phyloP scores from a whole-genome alignment of 306 rosid genomes.

The Vigna unguiculata region DNA sequence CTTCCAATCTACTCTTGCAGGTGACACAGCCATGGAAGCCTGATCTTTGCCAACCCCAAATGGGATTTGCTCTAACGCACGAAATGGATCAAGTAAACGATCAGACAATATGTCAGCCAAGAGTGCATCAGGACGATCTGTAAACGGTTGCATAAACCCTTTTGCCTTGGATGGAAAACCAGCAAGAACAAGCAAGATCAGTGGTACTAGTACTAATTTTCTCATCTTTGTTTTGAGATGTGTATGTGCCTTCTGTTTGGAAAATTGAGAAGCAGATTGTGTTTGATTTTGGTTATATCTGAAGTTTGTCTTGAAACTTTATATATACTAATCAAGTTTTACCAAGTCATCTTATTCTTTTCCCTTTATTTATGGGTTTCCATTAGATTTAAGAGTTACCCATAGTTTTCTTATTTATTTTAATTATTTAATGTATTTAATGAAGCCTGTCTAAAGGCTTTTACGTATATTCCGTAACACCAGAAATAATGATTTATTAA shows the following conservation, averaged over 20 bases:
- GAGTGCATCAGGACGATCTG: slow-evolving; percentile 47
- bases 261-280: not conserved
- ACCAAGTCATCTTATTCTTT: too few relatives aligned
- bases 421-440: too few relatives aligned
- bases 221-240: slow-evolving; percentile 39
- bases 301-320: not conserved
- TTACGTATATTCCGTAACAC: too few relatives aligned
- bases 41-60: slow-evolving; percentile 54
- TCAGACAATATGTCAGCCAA: slow-evolving; percentile 53
- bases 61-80: slow-evolving; percentile 63
- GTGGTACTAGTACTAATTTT: slow-evolving; percentile 26
- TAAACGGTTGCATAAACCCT: slow-evolving; percentile 50
- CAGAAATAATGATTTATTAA: too few relatives aligned
- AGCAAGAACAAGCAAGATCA: slow-evolving; percentile 42
- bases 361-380: too few relatives aligned
- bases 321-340: too few relatives aligned
- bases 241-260: not conserved
- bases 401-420: too few relatives aligned
- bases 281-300: not conserved
- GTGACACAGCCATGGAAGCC: slow-evolving; percentile 40
- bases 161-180: slow-evolving; percentile 43
- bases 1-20: slow-evolving; percentile 68
- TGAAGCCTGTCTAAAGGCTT: too few relatives aligned
- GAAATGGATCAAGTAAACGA: slow-evolving; percentile 64
- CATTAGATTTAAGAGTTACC: too few relatives aligned